Conservation (phyloP, 805 yeast species). For the Ascoidea asiatica region DNA sequence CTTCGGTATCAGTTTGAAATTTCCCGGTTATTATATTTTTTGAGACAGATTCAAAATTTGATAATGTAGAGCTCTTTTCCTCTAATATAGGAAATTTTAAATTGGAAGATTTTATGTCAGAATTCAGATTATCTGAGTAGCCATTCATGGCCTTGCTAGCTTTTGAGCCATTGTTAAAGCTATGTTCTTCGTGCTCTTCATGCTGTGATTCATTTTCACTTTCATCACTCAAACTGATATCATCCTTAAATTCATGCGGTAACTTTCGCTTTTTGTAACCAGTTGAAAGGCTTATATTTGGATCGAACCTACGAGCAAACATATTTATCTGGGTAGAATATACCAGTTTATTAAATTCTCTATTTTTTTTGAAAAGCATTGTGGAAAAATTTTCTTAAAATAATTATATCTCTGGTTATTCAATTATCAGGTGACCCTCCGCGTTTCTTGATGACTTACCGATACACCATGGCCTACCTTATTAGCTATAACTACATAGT, state of each 20-base stretch:
- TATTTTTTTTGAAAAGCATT: constrained; percentile 2
- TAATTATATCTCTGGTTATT: no score
- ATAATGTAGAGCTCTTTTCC: constrained; percentile 9
- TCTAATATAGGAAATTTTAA: constrained; percentile 13
- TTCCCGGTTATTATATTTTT: background rate
- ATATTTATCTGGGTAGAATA: constrained; percentile 10
- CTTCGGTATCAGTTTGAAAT: background rate
- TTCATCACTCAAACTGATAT: constrained; percentile 13
- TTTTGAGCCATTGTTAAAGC: constrained; percentile 5
- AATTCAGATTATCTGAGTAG: constrained; percentile 8
- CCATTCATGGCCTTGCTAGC: constrained; percentile 1
- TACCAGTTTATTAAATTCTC: constrained; percentile 3
- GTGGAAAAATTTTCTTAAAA: no score
- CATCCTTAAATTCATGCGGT: constrained; percentile 12
- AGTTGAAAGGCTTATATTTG: background rate
- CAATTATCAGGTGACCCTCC: no score
- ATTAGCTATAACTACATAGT: no score
- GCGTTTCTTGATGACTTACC: no score
- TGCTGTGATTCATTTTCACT: constrained; percentile 8
- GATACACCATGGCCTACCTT: no score
- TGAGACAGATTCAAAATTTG: constrained; percentile 6
- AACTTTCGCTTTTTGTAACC: constrained; percentile 11
- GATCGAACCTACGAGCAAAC: background rate
- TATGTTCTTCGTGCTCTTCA: constrained; percentile 12
- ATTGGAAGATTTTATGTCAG: no score